Evolutionary conservation across 2,329 filamentous ascomycete species (phyloP).

Genomic region (Fusarium staphyleae): DNA sequence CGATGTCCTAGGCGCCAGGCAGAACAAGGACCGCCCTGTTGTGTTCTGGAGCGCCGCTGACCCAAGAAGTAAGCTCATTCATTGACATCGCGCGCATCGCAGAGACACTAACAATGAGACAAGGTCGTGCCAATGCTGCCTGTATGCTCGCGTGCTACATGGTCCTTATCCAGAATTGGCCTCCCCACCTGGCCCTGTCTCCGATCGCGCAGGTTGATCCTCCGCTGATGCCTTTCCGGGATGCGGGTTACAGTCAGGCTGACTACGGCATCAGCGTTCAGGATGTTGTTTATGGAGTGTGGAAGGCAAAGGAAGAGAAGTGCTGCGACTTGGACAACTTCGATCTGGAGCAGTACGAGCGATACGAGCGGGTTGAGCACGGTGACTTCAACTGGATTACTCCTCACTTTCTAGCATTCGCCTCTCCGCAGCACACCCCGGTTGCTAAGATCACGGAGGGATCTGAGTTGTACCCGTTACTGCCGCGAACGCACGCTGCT

Average conservation of each 20-base stretch:
- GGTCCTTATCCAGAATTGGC: constrained; percentile 98
- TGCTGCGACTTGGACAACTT: constrained; percentile 93
- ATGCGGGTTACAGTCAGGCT: constrained; percentile 97
- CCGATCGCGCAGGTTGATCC: constrained; percentile 97
- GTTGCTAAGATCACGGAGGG: constrained; percentile 74
- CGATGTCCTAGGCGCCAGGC: constrained; percentile 89
- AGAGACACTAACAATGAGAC: constrained; percentile 22
- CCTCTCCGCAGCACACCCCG: constrained; percentile 86
- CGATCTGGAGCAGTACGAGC: constrained; percentile 96
- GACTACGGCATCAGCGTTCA: constrained; percentile 96
- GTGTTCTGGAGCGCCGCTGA: constrained; percentile 97
- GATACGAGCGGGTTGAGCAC: constrained; percentile 93
- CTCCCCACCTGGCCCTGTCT: constrained; percentile 91
- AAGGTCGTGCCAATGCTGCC: constrained; percentile 89
- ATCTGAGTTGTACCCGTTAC: constrained; percentile 74
- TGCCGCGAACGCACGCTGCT: constrained; percentile 79
- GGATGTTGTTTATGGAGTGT: constrained; percentile 97
- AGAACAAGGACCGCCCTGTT: constrained; percentile 87
- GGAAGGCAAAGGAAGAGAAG: constrained; percentile 97
- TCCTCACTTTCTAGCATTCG: constrained; percentile 93
- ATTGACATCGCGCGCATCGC: neutral
- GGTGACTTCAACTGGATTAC: constrained; percentile 99
- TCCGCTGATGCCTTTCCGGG: constrained; percentile 97
- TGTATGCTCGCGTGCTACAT: constrained; percentile 98
- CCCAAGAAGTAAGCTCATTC: constrained; percentile 74